Base-by-base conservation (phyloP, 192 early-diverging fungal genomes). In the Coemansia asiatica region DNA sequence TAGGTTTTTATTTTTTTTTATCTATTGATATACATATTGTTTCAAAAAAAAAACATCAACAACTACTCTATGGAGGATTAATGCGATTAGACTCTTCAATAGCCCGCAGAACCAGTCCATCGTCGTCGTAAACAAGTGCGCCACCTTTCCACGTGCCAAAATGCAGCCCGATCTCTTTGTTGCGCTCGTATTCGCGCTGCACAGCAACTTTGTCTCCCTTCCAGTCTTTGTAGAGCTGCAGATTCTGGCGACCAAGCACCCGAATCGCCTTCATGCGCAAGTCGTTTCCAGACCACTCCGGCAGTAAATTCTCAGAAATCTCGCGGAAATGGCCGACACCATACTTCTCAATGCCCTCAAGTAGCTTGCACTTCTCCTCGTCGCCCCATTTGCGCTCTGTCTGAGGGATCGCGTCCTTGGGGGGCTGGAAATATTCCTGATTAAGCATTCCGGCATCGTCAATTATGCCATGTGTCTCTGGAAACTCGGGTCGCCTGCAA, bases 261-360 rank as follows among this genome's bases (percentile, higher is more conserved):
- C 92, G 72, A 56, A 94, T 95, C 9, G 92, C 69, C 60, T 94
- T 94, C 67, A 95, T 84, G 47, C 92, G 87, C 31, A 95, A 81
- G 64, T 95, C 94, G 61, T 94, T 92, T 25, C 76, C 69, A 22
- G 74, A 79, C 94, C 92, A 95, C 48, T 85, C 85, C 8, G 91
- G 86, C 19, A 95, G 73, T 23, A 89, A 66, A 51, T 79, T 85
- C 55, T 93, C 90, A 0, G 92, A 90, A 29, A 94, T 94, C 65
- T 92, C 91, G 46, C 90, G 84, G 69, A 94, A 95, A 64, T 94
- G 92, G 13, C 94, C 92, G 69, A 95, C 92, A 12, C 92, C 94
- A 56, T 91, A 80, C 57, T 83, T 89, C 65, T 86, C 89, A 47
- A 95, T 92, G 6, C 94, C 92, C 55, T 90, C 82, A 31, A 94